These are phyloP conservation scores for Fusarium sp. DNA, from an alignment of 2,329 filamentous ascomycete genomes.

Conservation along the genomic window DNA sequence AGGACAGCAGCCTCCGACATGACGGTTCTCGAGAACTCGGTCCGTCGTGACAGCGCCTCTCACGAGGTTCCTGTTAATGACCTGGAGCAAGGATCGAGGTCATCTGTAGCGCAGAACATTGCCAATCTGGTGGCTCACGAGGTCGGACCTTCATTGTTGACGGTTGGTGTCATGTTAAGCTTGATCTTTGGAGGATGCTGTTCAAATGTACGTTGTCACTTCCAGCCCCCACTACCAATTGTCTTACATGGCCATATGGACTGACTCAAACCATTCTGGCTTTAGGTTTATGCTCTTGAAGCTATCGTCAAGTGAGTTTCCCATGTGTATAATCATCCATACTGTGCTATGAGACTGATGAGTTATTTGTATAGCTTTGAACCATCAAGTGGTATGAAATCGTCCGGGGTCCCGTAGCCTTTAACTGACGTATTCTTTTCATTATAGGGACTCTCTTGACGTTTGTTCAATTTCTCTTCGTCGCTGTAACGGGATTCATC, in stretches of 20 bases:
- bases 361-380: constrained; percentile 69
- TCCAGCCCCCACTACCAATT: not conserved
- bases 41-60: constrained; percentile 13
- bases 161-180: constrained; percentile 74
- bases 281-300: constrained; percentile 92
- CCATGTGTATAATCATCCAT: not conserved
- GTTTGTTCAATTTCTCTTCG: constrained; percentile 89
- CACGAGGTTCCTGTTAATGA: constrained; percentile 12
- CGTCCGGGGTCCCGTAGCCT: not conserved
- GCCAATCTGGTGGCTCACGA: constrained; percentile 36
- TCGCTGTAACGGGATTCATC: constrained; percentile 80
- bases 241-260: not conserved
- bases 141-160: constrained; percentile 55
- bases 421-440: constrained; percentile 24
- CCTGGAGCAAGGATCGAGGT: constrained; percentile 24
- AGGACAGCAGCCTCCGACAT: constrained; percentile 37
- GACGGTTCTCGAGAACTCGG: constrained; percentile 23
- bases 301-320: constrained; percentile 85
- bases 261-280: constrained; percentile 35
- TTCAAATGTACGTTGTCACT: constrained; percentile 75
- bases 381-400: constrained; percentile 75
- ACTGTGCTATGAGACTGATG: constrained; percentile 20
- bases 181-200: constrained; percentile 97
- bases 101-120: constrained; percentile 35
- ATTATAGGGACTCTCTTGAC: constrained; percentile 80